Base-by-base conservation (phyloP, 1,139 yeast species). In the Insectozyma bohioensis region DNA sequence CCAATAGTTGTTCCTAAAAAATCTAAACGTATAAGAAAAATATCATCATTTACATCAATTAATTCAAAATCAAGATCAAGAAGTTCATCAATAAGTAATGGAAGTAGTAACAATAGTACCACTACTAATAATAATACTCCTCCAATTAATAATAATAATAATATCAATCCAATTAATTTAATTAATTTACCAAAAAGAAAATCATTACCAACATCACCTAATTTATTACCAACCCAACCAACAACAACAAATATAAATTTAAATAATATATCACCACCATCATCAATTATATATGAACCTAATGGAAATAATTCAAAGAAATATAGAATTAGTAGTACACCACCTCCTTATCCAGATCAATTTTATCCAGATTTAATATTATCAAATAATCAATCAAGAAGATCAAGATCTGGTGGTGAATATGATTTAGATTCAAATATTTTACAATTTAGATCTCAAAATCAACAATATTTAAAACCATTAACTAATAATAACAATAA, bases 341-440 rank as follows among this genome's bases (percentile, higher is more conserved):
- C 37, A 3, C 32, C 19, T 5, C 30, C 30, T 23, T 19, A 24
- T 20, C 14, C 17, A 3, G 28, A 30, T 8, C 17, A 26, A 26
- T 26, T 26, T 20, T 16, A 21, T n/a, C 15, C 17, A 7, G 28
- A 28, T 16, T 10, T 28, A 9, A 16, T 20, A 22, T 20, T n/a
- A 6, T 20, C 9, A 12, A 26, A 3, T 11, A 26, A 12, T n/a
- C 12, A 16, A 16, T 15, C 28, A n/a, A 34, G 39, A 20, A 30
- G 41, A 30, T 16, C 37, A 6, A 25, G 28, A 20, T 40, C 43
- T 5, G 33, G 33, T 18, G 38, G 43, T n/a, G 41, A 38, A 19
- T 37, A 17, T 20, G 42, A 38, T 20, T 31, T 40, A 20, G 35
- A 31, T 22, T 28, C 36, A 8, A 20, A 34, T 10, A 31, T 33